Evolutionary conservation across 2,329 filamentous ascomycete genomes (phyloP), one percentile per base, ranked within the genome.

Genomic region (Penicillium sp.): DNA sequence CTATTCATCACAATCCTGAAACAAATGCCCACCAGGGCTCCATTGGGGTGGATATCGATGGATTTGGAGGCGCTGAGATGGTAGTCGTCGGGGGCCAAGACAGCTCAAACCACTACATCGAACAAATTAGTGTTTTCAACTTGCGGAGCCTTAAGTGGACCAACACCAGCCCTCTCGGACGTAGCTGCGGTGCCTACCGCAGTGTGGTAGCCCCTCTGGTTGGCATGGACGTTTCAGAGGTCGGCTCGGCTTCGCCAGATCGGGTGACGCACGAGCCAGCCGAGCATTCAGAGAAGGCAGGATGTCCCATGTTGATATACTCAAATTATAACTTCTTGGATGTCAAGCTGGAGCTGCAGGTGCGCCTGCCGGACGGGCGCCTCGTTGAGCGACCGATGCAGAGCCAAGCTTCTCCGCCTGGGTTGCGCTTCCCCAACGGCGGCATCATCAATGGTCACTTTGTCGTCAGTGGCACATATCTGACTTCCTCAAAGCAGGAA

Each of bases 321-420:
- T 97, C 93, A 23, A 99, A 99, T 70, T 99, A 99, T 74, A 97
- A 99, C 73, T 99, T 99, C 66, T 73, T 99, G 50, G 93, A 99
- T 64, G 94, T 99, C 60, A 97, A 96, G 70, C 78, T 99, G 23
- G 94, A 99, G 72, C 78, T 99, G 34, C 94, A 97, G 71, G 85
- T 99, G 44, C 85, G 94, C 47, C 80, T 88, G 8, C 84, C 90
- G 1, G 92, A 97, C 69, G 93, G 94, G 28, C 85, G 85, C 0
- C 76, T 99, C 48, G 83, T 85, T 1, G 94, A 99, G 70, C 92
- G 89, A 72, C 84, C 88, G 24, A 97, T 99, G 93, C 70, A 70
- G 34, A 86, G 89, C 16, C 82, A 84, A 6, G 90, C 91, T 56
- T 95, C 91, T 8, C 94, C 94, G 0, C 94, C 94, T 0, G 94